Evolutionary conservation across 1,284 basidiomycete species (phyloP).

Genomic region (Serendipita sp.): DNA sequence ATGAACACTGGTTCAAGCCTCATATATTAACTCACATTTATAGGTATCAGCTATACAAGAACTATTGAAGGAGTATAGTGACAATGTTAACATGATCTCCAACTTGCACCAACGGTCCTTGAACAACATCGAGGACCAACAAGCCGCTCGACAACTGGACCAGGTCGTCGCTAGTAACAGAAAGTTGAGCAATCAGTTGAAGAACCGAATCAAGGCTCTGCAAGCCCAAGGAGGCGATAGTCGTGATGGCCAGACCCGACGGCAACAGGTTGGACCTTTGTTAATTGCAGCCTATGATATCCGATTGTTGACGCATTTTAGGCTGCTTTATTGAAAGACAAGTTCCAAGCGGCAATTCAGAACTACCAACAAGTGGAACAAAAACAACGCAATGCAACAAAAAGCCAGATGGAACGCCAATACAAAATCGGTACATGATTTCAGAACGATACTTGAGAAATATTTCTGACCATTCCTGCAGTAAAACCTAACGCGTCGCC

Average conservation of each 20-base stretch:
- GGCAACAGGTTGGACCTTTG: constrained; percentile 55
- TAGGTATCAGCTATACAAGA: constrained; percentile 53
- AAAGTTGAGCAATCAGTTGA: constrained; percentile 56
- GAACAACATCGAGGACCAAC: constrained; percentile 62
- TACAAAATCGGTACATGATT: constrained; percentile 69
- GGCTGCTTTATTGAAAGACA: constrained; percentile 65
- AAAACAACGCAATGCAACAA: constrained; percentile 83
- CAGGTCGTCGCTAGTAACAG: constrained; percentile 68
- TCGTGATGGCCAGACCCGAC: constrained; percentile 67
- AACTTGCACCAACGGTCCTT: constrained; percentile 63
- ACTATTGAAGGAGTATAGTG: constrained; percentile 49
- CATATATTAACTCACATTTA: neutral
- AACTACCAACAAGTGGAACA: constrained; percentile 85
- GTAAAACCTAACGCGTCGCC: constrained; percentile 84
- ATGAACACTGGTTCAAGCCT: neutral
- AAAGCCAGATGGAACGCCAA: constrained; percentile 89
- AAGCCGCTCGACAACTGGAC: constrained; percentile 53
- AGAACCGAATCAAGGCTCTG: constrained; percentile 64
- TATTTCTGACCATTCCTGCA: constrained; percentile 16
- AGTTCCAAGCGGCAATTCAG: constrained; percentile 77
- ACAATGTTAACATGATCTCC: constrained; percentile 52
- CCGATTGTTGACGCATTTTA: constrained; percentile 18
- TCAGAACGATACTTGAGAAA: neutral
- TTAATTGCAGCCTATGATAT: constrained; percentile 17
- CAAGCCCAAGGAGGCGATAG: constrained; percentile 58